Evolutionary conservation across 2,329 filamentous ascomycete genomes (phyloP).

Genomic region (Pseudocercospora macadamiae): DNA sequence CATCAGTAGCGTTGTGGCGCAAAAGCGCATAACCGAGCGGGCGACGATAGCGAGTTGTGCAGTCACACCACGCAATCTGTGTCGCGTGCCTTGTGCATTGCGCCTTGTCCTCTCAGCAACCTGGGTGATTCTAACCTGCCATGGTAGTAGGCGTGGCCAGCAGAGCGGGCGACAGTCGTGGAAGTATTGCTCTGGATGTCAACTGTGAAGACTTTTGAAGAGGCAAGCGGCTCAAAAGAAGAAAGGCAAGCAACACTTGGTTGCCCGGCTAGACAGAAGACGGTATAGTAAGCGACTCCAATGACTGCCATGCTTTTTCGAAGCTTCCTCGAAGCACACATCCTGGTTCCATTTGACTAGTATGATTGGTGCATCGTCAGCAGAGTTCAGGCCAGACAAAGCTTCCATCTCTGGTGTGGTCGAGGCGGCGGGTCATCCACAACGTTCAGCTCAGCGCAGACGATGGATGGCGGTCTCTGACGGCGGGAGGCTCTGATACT

Average conservation of each 20-base stretch:
- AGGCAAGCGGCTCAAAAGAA: background rate
- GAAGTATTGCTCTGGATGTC: no score
- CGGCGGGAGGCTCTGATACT: background rate
- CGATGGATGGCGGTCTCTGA: background rate
- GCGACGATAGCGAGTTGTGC: background rate
- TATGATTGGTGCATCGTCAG: background rate
- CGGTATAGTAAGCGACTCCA: background rate
- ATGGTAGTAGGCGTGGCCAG: no score
- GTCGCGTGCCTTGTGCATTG: background rate
- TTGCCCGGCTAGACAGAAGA: background rate
- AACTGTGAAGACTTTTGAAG: no score
- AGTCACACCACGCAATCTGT: background rate
- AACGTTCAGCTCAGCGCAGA: no score
- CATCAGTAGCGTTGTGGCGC: background rate
- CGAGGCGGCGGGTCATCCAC: no score
- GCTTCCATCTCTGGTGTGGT: background rate
- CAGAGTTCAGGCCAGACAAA: constrained; percentile 1
- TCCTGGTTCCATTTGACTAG: background rate
- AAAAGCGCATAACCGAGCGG: background rate
- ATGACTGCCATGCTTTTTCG: background rate
- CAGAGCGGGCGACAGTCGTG: no score
- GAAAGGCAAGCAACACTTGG: no score
- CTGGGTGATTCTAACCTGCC: no score
- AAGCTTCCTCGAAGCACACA: background rate
- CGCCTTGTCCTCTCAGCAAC: no score